Evolutionary conservation across 805 yeast genomes (phyloP), one percentile per base, ranked within the genome.

Genomic region (Myxozyma vanderwaltii): DNA sequence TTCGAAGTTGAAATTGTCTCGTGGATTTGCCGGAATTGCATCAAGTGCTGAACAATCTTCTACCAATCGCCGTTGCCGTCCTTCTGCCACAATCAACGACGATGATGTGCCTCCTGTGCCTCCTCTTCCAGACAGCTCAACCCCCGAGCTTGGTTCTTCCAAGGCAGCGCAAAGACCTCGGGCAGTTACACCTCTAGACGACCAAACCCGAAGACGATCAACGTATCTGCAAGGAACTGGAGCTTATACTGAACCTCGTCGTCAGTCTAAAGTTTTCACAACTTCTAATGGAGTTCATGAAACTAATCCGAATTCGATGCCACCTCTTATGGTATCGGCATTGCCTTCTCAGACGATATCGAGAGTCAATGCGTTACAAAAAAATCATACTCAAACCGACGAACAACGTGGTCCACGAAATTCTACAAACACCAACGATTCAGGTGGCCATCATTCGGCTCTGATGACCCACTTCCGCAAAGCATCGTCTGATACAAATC

Each of bases 71-170:
- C 29, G 38, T 19, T 44, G 46, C 2, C 26, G 51, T 24, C 24
- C 29, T 1, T 21, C 27, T 8, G 43, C 23, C 13, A 27, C 49
- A 17, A 17, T 33, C 10, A 40, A 2, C 33, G 41, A 39, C 13
- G 48, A 46, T n/a, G n/a, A n/a, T n/a, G 47, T 58, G 24, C 65
- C 65, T 12, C 65, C 65, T 3, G 59, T 61, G 21, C 65, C 65
- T 4, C 65, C 65, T 23, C 31, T 61, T 17, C 65, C 65, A 36
- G 24, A 13, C 29, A 45, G 27, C 27, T 36, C 47, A 17, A 52
- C 56, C 4, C 58, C 63, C 4, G 51, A 58, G 12, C 57, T 50
- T 19, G 15, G 41, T n/a, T 54, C 63, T 24, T 13, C 48, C 33
- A 38, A 26, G 12, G 19, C 49, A 4, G 17, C 15, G 15, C 5